phyloP scores from a whole-genome alignment of 2,329 filamentous ascomycete species.

The Nannizziopsis arthrosporioides region DNA sequence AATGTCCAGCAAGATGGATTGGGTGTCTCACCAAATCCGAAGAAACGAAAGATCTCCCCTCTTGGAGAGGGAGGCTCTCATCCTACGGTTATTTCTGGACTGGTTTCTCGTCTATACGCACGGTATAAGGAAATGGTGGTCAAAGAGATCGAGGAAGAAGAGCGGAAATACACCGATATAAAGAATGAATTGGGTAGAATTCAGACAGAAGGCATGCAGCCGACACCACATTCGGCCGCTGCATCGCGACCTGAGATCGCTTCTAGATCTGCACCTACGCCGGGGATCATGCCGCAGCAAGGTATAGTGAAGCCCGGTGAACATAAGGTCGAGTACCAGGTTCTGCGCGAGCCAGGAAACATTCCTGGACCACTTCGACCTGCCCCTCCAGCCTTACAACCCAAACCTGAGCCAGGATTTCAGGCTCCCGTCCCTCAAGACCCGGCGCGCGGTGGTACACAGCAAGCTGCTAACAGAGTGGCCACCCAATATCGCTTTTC shows the following conservation, averaged over 20 bases:
- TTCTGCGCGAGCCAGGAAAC: not conserved
- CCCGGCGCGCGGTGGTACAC: not conserved
- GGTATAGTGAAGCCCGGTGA: not conserved
- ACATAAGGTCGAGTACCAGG: not conserved
- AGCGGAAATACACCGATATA: slow-evolving; percentile 53
- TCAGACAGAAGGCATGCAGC: slow-evolving; percentile 36
- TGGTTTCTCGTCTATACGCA: slow-evolving; percentile 63
- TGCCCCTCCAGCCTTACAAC: not conserved
- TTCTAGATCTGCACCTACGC: not conserved
- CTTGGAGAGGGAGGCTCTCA: slow-evolving; percentile 57
- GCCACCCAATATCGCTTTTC: slow-evolving; percentile 8
- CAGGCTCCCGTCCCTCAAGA: not conserved
- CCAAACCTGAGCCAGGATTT: not conserved
- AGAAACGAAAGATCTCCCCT: slow-evolving; percentile 63
- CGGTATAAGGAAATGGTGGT: slow-evolving; percentile 60
- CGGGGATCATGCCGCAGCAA: not conserved
- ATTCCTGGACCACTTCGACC: not conserved
- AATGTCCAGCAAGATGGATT: slow-evolving; percentile 25
- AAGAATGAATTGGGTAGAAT: slow-evolving; percentile 58
- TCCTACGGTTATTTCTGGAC: slow-evolving; percentile 53
- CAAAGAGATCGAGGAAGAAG: slow-evolving; percentile 61
- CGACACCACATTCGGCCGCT: not conserved
- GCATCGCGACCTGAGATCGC: not conserved
- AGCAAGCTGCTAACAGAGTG: not conserved
- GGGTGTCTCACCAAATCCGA: slow-evolving; percentile 38